These are phyloP conservation scores for Globisporangium apiculatum DNA, from an alignment of 352 stramenopile species.

Conservation along the genomic window DNA sequence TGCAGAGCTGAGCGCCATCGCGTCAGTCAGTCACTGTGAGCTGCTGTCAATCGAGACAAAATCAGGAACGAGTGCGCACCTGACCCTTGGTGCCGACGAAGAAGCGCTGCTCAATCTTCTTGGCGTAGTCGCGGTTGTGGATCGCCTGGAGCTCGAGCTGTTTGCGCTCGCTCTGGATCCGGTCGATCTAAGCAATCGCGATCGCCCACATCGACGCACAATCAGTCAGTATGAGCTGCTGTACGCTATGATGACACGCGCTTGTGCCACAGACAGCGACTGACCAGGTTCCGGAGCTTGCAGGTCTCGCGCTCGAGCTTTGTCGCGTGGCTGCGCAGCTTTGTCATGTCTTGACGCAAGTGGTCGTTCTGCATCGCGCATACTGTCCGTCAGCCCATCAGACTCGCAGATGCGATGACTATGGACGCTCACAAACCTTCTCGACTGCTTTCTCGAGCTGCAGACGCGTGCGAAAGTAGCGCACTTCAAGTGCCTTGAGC, in stretches of 20 bases:
- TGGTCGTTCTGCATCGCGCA: constrained; percentile 33
- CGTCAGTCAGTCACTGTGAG: neutral
- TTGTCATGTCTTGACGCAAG: constrained; percentile 47
- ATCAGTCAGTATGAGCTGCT: neutral
- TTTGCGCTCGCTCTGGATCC: constrained; percentile 68
- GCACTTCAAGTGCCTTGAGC: constrained; percentile 61
- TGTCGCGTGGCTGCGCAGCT: constrained; percentile 17
- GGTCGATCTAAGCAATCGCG: constrained; percentile 38
- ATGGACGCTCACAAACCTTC: constrained; percentile 24
- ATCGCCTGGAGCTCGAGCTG: constrained; percentile 78
- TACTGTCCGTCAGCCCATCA: neutral
- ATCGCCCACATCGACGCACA: neutral
- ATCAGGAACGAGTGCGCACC: constrained; percentile 6
- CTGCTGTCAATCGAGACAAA: no score
- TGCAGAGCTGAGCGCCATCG: constrained; percentile 9
- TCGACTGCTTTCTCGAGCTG: constrained; percentile 61
- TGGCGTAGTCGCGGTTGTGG: constrained; percentile 73
- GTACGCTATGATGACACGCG: no score
- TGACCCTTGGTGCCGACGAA: constrained; percentile 69
- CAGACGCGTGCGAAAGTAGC: constrained; percentile 72
- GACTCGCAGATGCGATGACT: neutral
- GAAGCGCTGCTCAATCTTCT: constrained; percentile 81
- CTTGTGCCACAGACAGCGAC: neutral
- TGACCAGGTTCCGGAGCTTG: constrained; percentile 55
- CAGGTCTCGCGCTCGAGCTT: constrained; percentile 56